phyloP scores from a whole-genome alignment of 2,329 filamentous ascomycete genomes.

The Lasiodiplodia hormozganensis region DNA sequence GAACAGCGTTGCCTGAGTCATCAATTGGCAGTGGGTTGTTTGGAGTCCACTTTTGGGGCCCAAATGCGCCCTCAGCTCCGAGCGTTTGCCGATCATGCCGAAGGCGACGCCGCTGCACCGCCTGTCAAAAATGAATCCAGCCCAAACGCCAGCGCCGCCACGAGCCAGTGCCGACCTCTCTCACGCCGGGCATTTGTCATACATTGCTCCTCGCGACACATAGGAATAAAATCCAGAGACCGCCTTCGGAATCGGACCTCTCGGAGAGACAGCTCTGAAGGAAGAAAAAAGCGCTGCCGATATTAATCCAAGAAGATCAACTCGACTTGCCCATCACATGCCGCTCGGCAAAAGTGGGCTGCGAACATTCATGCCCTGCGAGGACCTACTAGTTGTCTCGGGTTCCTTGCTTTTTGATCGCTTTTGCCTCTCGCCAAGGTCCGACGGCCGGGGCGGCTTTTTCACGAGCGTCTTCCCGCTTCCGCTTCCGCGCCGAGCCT shows the following conservation, averaged over 20 bases:
- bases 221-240: neutral
- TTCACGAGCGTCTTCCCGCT: neutral
- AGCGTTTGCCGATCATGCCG: slow-evolving; percentile 27
- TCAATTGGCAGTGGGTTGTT: neutral
- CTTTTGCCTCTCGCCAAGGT: neutral
- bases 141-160: slow-evolving; percentile 1
- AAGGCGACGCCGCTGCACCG: slow-evolving; percentile 14
- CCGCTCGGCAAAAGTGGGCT: neutral
- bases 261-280: neutral
- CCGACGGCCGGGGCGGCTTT: neutral
- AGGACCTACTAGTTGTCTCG: neutral
- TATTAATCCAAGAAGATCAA: neutral
- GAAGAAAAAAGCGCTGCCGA: neutral
- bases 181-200: neutral
- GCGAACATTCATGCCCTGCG: neutral
- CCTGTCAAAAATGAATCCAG: neutral
- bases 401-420: neutral
- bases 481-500: slow-evolving; percentile 1
- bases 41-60: slow-evolving; percentile 5
- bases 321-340: neutral
- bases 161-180: neutral
- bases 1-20: neutral
- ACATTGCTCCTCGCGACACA: neutral
- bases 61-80: slow-evolving; percentile 18
- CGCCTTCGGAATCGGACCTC: neutral